phyloP scores from a whole-genome alignment of 805 yeast species.

The Saccharomycopsis malanga region DNA sequence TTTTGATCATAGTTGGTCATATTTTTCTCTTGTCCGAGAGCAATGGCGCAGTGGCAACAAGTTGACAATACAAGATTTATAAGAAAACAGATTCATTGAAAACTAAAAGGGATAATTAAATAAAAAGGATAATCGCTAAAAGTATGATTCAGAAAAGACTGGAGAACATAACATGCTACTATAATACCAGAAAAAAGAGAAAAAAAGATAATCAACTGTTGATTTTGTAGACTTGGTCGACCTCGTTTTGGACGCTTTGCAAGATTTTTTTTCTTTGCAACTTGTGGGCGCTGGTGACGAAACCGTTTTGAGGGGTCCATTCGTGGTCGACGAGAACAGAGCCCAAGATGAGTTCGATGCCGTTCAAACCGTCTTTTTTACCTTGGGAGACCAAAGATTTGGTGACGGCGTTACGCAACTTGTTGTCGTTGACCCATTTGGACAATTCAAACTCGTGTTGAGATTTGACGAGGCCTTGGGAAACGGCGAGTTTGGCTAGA shows the following conservation, averaged over 20 bases:
- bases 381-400: slow-evolving; percentile 67
- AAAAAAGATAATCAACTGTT: too few species aligned
- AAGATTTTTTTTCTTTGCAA: slow-evolving; percentile 88
- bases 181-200: too few species aligned
- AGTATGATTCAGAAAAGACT: too few species aligned
- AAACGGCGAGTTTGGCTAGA: slow-evolving; percentile 52
- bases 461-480: slow-evolving; percentile 42
- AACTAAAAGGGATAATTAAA: too few species aligned
- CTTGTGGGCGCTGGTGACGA: slow-evolving; percentile 92
- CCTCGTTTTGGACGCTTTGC: slow-evolving; percentile 55
- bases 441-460: slow-evolving; percentile 37
- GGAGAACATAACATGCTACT: too few species aligned
- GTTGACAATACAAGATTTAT: too few species aligned
- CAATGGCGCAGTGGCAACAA: too few species aligned
- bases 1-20: too few species aligned
- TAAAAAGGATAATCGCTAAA: too few species aligned
- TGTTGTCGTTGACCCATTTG: slow-evolving; percentile 46
- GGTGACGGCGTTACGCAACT: slow-evolving; percentile 47
- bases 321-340: slow-evolving; percentile 77
- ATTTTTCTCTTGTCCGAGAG: too few species aligned
- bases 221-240: slow-evolving; percentile 52
- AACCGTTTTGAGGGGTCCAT: slow-evolving; percentile 97
- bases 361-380: slow-evolving; percentile 68
- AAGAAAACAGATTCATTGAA: too few species aligned
- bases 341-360: slow-evolving; percentile 80